Percentiles rank a stretch among this genome's conserved stretches.
Conservation (phyloP, 768 basidiomycete genomes). For the Naematelia encephala region DNA sequence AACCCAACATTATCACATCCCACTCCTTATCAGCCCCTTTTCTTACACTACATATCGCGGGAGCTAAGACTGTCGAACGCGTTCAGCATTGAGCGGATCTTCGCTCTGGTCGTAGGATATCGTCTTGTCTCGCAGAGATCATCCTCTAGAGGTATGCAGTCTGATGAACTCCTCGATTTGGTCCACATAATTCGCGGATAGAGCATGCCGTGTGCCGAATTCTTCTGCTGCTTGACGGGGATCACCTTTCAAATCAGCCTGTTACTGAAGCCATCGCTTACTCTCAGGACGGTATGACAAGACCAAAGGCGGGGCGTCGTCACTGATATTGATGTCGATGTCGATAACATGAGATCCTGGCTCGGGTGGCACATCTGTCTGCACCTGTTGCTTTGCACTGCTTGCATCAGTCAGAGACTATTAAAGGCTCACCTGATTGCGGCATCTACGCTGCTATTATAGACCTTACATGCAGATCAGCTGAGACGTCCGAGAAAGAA, state of each 20-base stretch:
- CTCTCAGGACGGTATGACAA: constrained; percentile 24
- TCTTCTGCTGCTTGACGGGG: constrained; percentile 24
- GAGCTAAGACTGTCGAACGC: constrained; percentile 53
- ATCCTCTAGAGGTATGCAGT: not conserved
- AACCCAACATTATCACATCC: constrained; percentile 83
- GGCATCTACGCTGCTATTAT: no score
- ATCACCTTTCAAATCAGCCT: constrained; percentile 18
- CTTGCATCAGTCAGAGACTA: not conserved
- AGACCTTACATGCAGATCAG: no score
- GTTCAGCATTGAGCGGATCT: constrained; percentile 14
- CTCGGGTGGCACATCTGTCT: not conserved
- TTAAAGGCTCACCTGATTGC: no score
- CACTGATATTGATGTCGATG: constrained; percentile 46
- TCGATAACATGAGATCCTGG: constrained; percentile 10
- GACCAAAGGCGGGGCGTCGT: constrained; percentile 36
- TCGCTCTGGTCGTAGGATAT: no score
- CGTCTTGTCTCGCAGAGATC: no score
- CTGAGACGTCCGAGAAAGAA: no score
- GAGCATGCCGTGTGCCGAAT: constrained; percentile 35
- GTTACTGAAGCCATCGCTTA: constrained; percentile 4
- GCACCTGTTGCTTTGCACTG: not conserved
- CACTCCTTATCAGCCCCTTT: constrained; percentile 85
- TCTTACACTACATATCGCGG: constrained; percentile 90
- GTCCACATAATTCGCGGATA: constrained; percentile 40
- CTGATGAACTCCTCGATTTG: constrained; percentile 43